Evolutionary conservation across 495 filamentous ascomycete species (phyloP), one percentile per base, ranked within the genome.

Genomic region (Peziza echinospora): DNA sequence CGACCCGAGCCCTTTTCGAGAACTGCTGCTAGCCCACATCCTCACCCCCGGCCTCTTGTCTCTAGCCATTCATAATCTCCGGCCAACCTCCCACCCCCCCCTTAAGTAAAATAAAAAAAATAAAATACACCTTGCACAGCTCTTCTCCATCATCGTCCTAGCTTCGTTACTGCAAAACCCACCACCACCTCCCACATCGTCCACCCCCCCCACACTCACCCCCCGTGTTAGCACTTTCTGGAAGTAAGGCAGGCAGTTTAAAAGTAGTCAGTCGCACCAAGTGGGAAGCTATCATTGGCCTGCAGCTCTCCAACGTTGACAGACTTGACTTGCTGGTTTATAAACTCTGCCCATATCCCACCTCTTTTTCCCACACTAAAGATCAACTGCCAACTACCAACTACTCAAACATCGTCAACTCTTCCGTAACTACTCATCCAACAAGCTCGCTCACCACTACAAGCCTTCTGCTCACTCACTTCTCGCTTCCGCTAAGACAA

Each of bases 401-500:
- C n/a, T n/a, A n/a, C n/a, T n/a, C n/a, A n/a, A n/a, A n/a, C n/a
- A n/a, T n/a, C n/a, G n/a, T n/a, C n/a, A n/a, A n/a, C n/a, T n/a
- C n/a, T n/a, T n/a, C n/a, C n/a, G n/a, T n/a, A n/a, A n/a, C n/a
- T n/a, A n/a, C n/a, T n/a, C n/a, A 6, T 37, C 19, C 4, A 37
- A 11, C 30, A 37, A 13, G 30, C 13, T 37, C 13, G 30, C 30
- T 17, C 53, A 52, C 43, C 47, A 59, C 56, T 49, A 54, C 30
- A 47, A 42, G 39, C 49, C 51, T 44, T 51, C 46, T 37, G 49
- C 51, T 37, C 41, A 41, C 24, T 46, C 55, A n/a, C 52, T 52
- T 39, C 54, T 58, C 43, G 52, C 55, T 43, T 60, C 54, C 34
- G 39, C 41, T 11, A 43, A 56, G 43, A 47, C 53, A 21, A 17